These are phyloP conservation scores for Penicillium cosmopolitanum DNA, from an alignment of 495 filamentous ascomycete genomes.

Conservation along the genomic window DNA sequence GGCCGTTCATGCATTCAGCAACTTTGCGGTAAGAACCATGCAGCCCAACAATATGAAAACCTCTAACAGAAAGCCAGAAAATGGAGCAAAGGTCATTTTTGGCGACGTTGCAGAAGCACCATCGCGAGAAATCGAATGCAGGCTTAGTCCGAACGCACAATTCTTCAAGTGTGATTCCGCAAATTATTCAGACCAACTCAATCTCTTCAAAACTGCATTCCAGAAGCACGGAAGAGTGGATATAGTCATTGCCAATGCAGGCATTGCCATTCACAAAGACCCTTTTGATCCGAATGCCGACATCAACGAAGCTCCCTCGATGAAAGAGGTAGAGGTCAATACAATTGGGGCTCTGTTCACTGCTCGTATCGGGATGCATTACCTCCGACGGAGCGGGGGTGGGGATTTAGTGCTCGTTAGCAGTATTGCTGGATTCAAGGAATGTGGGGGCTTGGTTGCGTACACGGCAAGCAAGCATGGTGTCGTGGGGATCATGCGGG, in stretches of 20 bases:
- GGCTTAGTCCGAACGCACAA: conserved; percentile 25
- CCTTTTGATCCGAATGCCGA: conserved; percentile 29
- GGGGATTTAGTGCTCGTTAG: conserved; percentile 41
- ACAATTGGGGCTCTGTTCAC: conserved; percentile 34
- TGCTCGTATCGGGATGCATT: conserved; percentile 36
- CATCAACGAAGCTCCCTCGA: conserved; percentile 32
- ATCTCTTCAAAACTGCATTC: conserved; percentile 20
- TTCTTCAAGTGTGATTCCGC: conserved; percentile 40
- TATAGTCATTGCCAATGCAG: conserved; percentile 40
- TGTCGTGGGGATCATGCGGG: conserved; percentile 40
- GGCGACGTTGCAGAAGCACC: conserved; percentile 37
- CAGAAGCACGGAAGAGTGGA: conserved; percentile 31
- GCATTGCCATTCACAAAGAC: conserved; percentile 35
- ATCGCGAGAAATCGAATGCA: conserved; percentile 22
- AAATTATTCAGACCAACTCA: conserved; percentile 36
- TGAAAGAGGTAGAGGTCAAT: conserved; percentile 40
- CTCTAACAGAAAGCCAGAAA: conserved; percentile 16
- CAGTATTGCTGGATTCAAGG: conserved; percentile 31
- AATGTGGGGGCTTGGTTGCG: conserved; percentile 34
- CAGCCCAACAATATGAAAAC: background rate
- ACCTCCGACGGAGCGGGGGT: conserved; percentile 31
- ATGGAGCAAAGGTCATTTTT: conserved; percentile 39
- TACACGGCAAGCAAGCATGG: conserved; percentile 45
- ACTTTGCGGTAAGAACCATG: conserved; percentile 27
- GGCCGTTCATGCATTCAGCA: conserved; percentile 34